phyloP scores from a whole-genome alignment of 129 eudicot species.

The Artemisia argyi region DNA sequence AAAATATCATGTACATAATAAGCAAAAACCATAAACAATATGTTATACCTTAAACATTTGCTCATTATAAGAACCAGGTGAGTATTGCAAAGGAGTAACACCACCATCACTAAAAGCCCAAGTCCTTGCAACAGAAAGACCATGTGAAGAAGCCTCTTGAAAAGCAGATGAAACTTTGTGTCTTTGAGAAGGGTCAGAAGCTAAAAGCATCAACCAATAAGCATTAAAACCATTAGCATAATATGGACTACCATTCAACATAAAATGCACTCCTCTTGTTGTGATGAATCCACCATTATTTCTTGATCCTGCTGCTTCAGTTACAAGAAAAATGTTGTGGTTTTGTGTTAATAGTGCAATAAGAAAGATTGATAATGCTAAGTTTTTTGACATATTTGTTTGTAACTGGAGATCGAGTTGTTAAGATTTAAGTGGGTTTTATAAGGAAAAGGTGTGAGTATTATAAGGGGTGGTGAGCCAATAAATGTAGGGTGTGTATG shows the following conservation, averaged over 20 bases:
- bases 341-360: slow-evolving; percentile 45
- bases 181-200: slow-evolving; percentile 89
- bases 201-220: slow-evolving; percentile 82
- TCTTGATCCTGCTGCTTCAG: slow-evolving; percentile 43
- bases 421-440: slow-evolving; percentile 33
- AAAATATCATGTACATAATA: neutral
- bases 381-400: slow-evolving; percentile 33
- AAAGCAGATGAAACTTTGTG: slow-evolving; percentile 67
- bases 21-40: neutral
- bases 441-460: slow-evolving; percentile 9
- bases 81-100: slow-evolving; percentile 58
- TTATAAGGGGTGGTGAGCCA: slow-evolving; percentile 28
- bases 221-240: slow-evolving; percentile 96
- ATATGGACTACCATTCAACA: slow-evolving; percentile 80
- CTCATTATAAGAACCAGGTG: slow-evolving; percentile 85
- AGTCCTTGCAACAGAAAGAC: slow-evolving; percentile 86
- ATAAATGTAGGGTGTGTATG: slow-evolving; percentile 24
- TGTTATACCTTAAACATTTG: slow-evolving; percentile 68
- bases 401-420: slow-evolving; percentile 9
- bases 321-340: slow-evolving; percentile 30
- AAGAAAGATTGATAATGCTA: slow-evolving; percentile 35
- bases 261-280: slow-evolving; percentile 76
- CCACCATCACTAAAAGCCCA: slow-evolving; percentile 98
- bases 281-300: slow-evolving; percentile 58
- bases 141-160: slow-evolving; percentile 67